Percentiles rank a stretch among this genome's conserved stretches.
Conservation (phyloP, 495 filamentous ascomycete species). For the Penicilliopsis zonata region DNA sequence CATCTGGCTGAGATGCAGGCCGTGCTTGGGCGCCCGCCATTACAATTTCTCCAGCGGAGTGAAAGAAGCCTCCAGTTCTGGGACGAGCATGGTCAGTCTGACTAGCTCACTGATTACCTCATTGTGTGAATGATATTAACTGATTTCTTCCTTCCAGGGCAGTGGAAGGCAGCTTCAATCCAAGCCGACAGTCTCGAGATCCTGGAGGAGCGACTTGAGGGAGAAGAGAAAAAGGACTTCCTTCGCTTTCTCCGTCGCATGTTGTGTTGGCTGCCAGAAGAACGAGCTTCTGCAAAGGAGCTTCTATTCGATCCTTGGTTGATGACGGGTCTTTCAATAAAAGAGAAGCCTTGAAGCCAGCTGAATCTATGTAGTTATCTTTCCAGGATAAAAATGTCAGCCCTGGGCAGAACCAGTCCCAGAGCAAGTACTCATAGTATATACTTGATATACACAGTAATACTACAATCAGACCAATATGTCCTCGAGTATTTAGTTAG, state of each 20-base stretch:
- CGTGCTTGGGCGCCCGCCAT: conserved; percentile 27
- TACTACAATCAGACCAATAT: too few species aligned
- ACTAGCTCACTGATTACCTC: neutral
- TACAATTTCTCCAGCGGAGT: conserved; percentile 19
- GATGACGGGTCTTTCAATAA: too few species aligned
- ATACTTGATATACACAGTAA: too few species aligned
- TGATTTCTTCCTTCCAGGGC: conserved; percentile 3
- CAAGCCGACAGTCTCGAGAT: conserved; percentile 8
- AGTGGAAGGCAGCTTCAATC: conserved; percentile 6
- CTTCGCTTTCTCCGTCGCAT: conserved; percentile 26
- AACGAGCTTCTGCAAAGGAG: conserved; percentile 25
- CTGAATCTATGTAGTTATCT: too few species aligned
- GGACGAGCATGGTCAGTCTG: conserved; percentile 10
- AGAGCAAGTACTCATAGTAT: too few species aligned
- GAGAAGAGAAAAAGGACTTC: conserved; percentile 19
- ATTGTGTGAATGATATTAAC: neutral
- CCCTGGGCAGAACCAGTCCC: too few species aligned
- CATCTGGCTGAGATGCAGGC: conserved; percentile 32
- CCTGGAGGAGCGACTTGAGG: conserved; percentile 14
- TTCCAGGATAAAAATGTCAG: too few species aligned
- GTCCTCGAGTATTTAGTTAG: too few species aligned
- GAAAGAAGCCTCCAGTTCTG: conserved; percentile 13
- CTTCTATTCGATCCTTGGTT: conserved; percentile 18
- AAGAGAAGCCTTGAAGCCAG: too few species aligned
- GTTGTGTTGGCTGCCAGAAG: conserved; percentile 30